These are phyloP conservation scores for Hypericum perforatum DNA, from an alignment of 345 rosid genomes.

Conservation along the genomic window DNA sequence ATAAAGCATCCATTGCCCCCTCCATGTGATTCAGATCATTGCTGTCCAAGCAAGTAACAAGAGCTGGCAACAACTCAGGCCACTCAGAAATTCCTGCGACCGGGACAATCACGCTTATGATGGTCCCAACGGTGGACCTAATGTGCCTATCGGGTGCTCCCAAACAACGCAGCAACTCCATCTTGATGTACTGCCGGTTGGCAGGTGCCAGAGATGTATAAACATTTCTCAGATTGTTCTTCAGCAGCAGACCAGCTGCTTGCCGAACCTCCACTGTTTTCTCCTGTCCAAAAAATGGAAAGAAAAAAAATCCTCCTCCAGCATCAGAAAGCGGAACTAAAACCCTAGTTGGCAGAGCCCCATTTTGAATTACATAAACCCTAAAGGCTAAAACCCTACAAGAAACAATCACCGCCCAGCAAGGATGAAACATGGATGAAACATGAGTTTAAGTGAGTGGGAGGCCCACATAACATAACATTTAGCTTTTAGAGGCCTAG, in stretches of 20 bases:
- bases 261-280: slow-evolving; percentile 82
- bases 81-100: slow-evolving; percentile 61
- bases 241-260: slow-evolving; percentile 92
- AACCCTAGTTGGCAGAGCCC: too few species aligned
- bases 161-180: slow-evolving; percentile 74
- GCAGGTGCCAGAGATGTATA: slow-evolving; percentile 51
- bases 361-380: too few species aligned
- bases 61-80: slow-evolving; percentile 85
- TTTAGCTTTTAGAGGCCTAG: slow-evolving; percentile 4
- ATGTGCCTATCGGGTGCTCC: slow-evolving; percentile 86
- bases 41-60: slow-evolving; percentile 73
- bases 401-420: too few species aligned
- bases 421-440: too few species aligned
- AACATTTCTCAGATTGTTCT: slow-evolving; percentile 70
- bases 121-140: slow-evolving; percentile 84
- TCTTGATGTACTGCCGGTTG: slow-evolving; percentile 58
- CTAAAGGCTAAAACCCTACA: too few species aligned
- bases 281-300: slow-evolving; percentile 37
- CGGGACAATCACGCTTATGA: slow-evolving; percentile 70
- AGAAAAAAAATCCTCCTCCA: neutral
- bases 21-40: slow-evolving; percentile 85
- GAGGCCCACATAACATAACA: neutral
- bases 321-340: too few species aligned
- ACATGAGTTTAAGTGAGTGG: too few species aligned
- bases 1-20: slow-evolving; percentile 96